Conservation (phyloP, 2,329 filamentous ascomycete genomes). For the Hymenoscyphus fructigenus region DNA sequence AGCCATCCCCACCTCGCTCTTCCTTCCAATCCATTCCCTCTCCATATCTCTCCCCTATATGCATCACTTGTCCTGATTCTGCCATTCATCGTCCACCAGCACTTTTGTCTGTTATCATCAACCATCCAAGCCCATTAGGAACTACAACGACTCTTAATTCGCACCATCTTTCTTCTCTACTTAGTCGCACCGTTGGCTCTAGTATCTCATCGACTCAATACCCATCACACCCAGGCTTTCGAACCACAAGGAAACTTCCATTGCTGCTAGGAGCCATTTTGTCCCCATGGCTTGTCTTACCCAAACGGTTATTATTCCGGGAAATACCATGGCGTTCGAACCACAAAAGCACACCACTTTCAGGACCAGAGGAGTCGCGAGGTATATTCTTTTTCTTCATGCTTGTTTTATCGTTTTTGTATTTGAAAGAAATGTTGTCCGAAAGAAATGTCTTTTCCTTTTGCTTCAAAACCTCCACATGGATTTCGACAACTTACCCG, state of each 20-base stretch:
- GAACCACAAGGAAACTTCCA: slow-evolving; percentile 16
- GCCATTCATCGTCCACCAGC: slow-evolving; percentile 15
- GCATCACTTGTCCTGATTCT: slow-evolving; percentile 19
- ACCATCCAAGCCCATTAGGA: slow-evolving; percentile 5
- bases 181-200: slow-evolving; percentile 22
- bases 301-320: slow-evolving; percentile 31
- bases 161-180: slow-evolving; percentile 14
- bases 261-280: slow-evolving; percentile 21
- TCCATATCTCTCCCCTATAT: slow-evolving; percentile 20
- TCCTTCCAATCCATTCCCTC: slow-evolving; percentile 17
- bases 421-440: slow-evolving; percentile 29
- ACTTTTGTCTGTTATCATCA: slow-evolving; percentile 22
- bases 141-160: slow-evolving; percentile 12
- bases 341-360: slow-evolving; percentile 26
- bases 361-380: slow-evolving; percentile 35
- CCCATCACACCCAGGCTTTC: slow-evolving; percentile 15
- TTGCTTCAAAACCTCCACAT: slow-evolving; percentile 15
- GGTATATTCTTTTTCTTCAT: slow-evolving; percentile 35
- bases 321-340: slow-evolving; percentile 34
- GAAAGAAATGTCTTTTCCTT: slow-evolving; percentile 32
- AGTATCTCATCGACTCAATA: slow-evolving; percentile 16
- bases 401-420: slow-evolving; percentile 25
- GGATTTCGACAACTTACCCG: slow-evolving; percentile 3
- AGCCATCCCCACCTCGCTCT: slow-evolving; percentile 21
- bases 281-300: slow-evolving; percentile 36